Evolutionary conservation across 768 basidiomycete genomes (phyloP), one percentile per base, ranked within the genome.

Genomic region (Collybia mongolica): DNA sequence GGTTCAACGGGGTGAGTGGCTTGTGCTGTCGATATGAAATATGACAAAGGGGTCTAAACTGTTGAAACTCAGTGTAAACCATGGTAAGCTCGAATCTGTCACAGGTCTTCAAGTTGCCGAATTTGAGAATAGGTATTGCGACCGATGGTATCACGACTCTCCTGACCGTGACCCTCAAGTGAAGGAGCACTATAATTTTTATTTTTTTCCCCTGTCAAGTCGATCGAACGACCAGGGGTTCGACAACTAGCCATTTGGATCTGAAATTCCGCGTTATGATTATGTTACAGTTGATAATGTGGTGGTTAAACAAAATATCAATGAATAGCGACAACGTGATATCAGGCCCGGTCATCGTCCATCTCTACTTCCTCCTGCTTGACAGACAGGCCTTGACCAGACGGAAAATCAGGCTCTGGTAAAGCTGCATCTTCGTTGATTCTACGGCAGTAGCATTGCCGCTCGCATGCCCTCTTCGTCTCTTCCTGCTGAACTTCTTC

Each of bases 91-190:
- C 49, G 20, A 55, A 37, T 44, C 36, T 8, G 14, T 7, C 28
- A 36, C 19, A 8, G 18, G 44, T 11, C 44, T 28, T 29, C 24
- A n/a, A 9, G 12, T 28, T 18, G 6, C 2, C 37, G 53, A 20
- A 22, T 39, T 17, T 48, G 19, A 19, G 19, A 20, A 45, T 53
- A 83, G 83, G 70, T 23, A 87, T 85, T 46, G 75, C 84, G 2
- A 74, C 75, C 29, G 83, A 85, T 58, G 83, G 84, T 39, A 69
- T 77, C 28, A 76, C 80, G 14, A 74, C 74, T 1, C 57, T 85
- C 18, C 65, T 86, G 47, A 84, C 80, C 1, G 77, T 84, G 17
- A 75, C 66, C 2, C 75, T 80, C 23, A 29, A 39, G 11, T 46
- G 49, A 24, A 45, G 20, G 19, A 7, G 19, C 5, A 5, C 26